Evolutionary conservation across 208 protist genomes (phyloP), one percentile per base, ranked within the genome.

Genomic region (Crithidia bombi): DNA sequence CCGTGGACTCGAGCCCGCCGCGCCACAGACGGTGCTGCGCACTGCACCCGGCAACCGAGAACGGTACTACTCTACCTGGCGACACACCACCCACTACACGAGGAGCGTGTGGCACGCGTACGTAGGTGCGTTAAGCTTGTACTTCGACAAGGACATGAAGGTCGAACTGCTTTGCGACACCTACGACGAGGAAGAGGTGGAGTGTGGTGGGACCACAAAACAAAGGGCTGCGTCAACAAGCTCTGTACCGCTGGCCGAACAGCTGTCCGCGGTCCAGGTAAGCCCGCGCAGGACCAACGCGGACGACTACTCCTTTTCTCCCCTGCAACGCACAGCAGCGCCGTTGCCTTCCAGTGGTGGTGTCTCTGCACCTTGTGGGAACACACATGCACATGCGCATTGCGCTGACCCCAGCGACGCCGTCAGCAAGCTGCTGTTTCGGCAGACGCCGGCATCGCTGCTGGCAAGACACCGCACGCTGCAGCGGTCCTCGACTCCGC

Each of bases 81-180:
- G 82, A 14, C 35, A 39, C 26, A 82, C 73, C 3, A 70, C 64
- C 2, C 77, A 88, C 69, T 88, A 86, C 54, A 68, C 47, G 2
- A 88, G 81, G 62, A 91, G 85, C 55, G 30, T 81, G 0, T 86
- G 79, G 85, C 85, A 91, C 61, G 80, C 79, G 12, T 83, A 73
- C 33, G 77, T 68, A n/a, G 84, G 75, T 11, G 84, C 84, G 36
- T 25, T 89, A 39, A 64, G 76, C 11, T 66, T 65, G 26, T 71
- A 65, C 51, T 66, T 81, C 46, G 70, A 43, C 12, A 54, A 52
- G 5, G 73, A 83, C 25, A 44, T 81, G 7, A 15, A 69, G 25
- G 46, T 82, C 7, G 28, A 69, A 11, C 69, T 75, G 6, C 65
- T 78, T 0, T n/a, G 58, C 30, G 47, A 66, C 15, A 5, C 35